Base-by-base conservation (phyloP, 768 basidiomycete genomes). In the Mycena belliarum region DNA sequence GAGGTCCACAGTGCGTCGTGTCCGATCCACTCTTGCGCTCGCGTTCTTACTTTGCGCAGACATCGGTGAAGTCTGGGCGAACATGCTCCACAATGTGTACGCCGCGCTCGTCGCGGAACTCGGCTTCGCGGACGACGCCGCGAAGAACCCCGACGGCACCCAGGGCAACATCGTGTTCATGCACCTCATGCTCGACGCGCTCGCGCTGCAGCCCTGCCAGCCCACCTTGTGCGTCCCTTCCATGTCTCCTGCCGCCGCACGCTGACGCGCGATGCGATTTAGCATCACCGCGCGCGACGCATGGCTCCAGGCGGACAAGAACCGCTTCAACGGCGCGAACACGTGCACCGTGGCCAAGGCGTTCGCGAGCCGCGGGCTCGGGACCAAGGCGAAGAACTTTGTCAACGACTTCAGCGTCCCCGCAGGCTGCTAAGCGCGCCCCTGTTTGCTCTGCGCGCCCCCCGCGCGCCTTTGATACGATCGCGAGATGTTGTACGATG, bases 31-130 rank as follows among this genome's bases (percentile, higher is more conserved):
- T 16, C 16, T 15, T 35, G 4, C 12, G 5, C 7, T 14, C 33
- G 16, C 10, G 18, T n/a, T n/a, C 2, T 10, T 38, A n/a, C 37
- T 38, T 3, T 14, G 4, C 37, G 18, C 20, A 54, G 52, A 46
- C n/a, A 54, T 54, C 42, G 52, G 78, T 42, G 78, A 79, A 57
- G 73, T 79, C 7, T 78, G 76, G 77, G 76, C 77, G 24, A 75
- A 79, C 60, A 69, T 76, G 48, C 70, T 79, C 24, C 65, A 69
- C 63, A 68, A 69, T 41, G 68, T 72, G 24, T 65, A 67, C 48
- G 67, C 65, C 25, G 68, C 61, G 12, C 66, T 73, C n/a, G 64
- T 72, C 23, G 40, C 32, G 11, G 61, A 55, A 4, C 61, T 66
- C 49, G 69, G 67, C 21, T 70, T 62, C 55, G 65, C 69, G 29